These are phyloP conservation scores for Solanum boliviense DNA, from an alignment of 257 asterid species.

Conservation along the genomic window DNA sequence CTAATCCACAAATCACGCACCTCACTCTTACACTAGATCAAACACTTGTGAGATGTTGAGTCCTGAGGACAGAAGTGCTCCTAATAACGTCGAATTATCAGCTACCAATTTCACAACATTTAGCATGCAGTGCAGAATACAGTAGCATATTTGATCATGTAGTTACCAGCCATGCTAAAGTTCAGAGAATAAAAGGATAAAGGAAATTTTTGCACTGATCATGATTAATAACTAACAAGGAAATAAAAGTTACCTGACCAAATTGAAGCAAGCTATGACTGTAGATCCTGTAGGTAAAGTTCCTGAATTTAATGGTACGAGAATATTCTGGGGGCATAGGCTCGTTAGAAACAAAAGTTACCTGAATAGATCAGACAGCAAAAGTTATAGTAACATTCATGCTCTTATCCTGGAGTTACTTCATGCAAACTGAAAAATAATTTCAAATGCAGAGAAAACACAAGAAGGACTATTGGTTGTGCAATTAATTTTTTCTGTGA, in stretches of 20 bases:
- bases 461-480: background rate
- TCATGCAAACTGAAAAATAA: background rate
- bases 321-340: slow-evolving; percentile 64
- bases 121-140: background rate
- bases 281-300: slow-evolving; percentile 66
- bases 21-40: background rate
- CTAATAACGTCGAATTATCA: background rate
- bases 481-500: background rate
- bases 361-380: slow-evolving; percentile 29
- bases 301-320: slow-evolving; percentile 51
- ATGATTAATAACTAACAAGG: background rate
- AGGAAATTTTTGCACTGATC: background rate
- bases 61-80: background rate
- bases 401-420: background rate
- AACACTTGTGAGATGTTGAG: background rate
- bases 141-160: background rate
- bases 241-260: slow-evolving; percentile 70
- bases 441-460: background rate
- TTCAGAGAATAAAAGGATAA: background rate
- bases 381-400: background rate
- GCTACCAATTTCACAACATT: background rate
- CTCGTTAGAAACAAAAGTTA: slow-evolving; percentile 74
- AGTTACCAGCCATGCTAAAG: background rate
- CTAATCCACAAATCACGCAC: background rate
- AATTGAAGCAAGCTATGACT: slow-evolving; percentile 97